Evolutionary conservation across 108 stramenopile genomes (phyloP).

Genomic region (Nitzschia inconspicua): DNA sequence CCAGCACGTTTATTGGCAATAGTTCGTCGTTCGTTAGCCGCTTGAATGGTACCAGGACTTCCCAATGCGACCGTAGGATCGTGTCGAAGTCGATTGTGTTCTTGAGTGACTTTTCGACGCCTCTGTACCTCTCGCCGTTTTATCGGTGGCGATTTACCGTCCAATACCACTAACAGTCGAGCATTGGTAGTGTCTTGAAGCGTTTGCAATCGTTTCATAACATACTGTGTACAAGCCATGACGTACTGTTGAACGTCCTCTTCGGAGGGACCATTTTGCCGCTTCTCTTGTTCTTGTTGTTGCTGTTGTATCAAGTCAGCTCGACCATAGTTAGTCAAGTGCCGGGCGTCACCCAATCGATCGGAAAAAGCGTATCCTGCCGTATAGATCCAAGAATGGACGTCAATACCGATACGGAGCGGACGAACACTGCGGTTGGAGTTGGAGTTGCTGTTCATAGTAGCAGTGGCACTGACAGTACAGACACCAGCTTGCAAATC

Average conservation of each 20-base stretch:
- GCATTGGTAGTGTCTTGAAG: slow-evolving; percentile 39
- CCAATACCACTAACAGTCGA: slow-evolving; percentile 70
- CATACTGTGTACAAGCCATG: slow-evolving; percentile 34
- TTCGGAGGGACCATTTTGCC: slow-evolving; percentile 3
- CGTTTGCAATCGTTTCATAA: slow-evolving; percentile 41
- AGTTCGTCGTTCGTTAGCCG: slow-evolving; percentile 28
- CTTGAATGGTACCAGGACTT: slow-evolving; percentile 21
- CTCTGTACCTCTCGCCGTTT: slow-evolving; percentile 33
- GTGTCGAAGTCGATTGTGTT: slow-evolving; percentile 17
- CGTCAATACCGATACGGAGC: slow-evolving; percentile 70
- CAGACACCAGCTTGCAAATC: slow-evolving; percentile 9
- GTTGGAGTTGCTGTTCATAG: neutral
- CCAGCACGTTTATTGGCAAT: slow-evolving; percentile 64
- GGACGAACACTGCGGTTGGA: slow-evolving; percentile 7
- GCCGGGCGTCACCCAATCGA: slow-evolving; percentile 62
- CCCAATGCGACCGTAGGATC: slow-evolving; percentile 13
- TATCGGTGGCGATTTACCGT: slow-evolving; percentile 72
- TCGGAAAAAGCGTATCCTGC: slow-evolving; percentile 57
- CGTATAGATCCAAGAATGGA: slow-evolving; percentile 61
- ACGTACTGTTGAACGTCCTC: neutral
- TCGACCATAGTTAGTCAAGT: slow-evolving; percentile 72
- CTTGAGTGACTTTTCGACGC: slow-evolving; percentile 5
- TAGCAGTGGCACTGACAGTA: neutral
- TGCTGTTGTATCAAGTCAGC: slow-evolving; percentile 26
- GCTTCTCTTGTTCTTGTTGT: neutral